phyloP scores from a whole-genome alignment of 23 red algal genomes.

The Pyropia haitanensis region DNA sequence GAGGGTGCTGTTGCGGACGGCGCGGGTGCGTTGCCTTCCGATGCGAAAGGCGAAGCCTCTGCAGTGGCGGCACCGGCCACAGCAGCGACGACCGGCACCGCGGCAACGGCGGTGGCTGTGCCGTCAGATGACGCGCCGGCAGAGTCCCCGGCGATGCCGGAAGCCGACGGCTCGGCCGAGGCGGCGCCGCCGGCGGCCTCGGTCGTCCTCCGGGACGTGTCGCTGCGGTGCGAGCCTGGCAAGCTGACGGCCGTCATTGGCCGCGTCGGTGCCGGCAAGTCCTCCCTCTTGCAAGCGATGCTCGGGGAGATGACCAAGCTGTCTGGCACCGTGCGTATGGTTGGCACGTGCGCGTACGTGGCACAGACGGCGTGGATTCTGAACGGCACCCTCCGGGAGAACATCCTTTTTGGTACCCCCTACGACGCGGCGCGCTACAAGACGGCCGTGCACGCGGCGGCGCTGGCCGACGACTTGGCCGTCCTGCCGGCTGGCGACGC shows the following conservation, averaged over 20 bases:
- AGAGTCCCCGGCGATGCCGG: neutral
- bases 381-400: constrained; percentile 79
- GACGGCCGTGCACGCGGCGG: constrained; percentile 30
- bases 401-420: constrained; percentile 66
- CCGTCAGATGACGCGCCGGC: neutral
- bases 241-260: constrained; percentile 56
- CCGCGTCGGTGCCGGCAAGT: constrained; percentile 71
- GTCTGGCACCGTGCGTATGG: constrained; percentile 7
- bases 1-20: neutral
- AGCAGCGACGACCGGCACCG: neutral
- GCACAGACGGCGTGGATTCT: constrained; percentile 70
- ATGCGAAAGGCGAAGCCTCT: too few relatives aligned
- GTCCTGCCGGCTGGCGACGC: constrained; percentile 70
- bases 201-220: constrained; percentile 14
- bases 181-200: neutral
- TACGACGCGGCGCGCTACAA: constrained; percentile 42
- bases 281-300: constrained; percentile 40
- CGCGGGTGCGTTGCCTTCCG: too few relatives aligned
- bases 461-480: constrained; percentile 59
- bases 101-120: neutral
- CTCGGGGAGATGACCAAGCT: constrained; percentile 42
- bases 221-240: constrained; percentile 13
- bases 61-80: too few relatives aligned
- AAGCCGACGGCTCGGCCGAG: too few relatives aligned
- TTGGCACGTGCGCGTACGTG: constrained; percentile 40